phyloP scores from a whole-genome alignment of 805 yeast species.

The fission yeast (Schizosaccharomyces pombe) region DNA sequence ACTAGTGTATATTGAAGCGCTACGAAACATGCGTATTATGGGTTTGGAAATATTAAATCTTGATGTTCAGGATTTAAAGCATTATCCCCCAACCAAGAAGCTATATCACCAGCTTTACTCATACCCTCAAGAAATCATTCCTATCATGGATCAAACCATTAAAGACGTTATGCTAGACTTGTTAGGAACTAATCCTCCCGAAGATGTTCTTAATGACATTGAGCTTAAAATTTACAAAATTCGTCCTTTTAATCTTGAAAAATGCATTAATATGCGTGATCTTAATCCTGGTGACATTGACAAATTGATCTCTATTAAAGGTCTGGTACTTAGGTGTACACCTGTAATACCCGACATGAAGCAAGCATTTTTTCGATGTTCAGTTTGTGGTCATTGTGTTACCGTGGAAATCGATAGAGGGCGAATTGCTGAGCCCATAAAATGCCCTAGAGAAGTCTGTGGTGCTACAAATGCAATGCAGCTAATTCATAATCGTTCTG shows the following conservation, averaged over 20 bases:
- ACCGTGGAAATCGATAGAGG: constrained; percentile 89
- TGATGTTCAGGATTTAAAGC: constrained; percentile 57
- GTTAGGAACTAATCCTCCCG: constrained; percentile 21
- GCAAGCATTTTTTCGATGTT: constrained; percentile 85
- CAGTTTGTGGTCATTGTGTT: constrained; percentile 78
- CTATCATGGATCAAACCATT: constrained; percentile 90
- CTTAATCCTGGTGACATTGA: constrained; percentile 86
- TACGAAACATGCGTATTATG: constrained; percentile 49
- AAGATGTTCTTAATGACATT: constrained; percentile 9
- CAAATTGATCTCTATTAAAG: constrained; percentile 73
- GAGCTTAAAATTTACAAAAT: constrained; percentile 38
- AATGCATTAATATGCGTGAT: constrained; percentile 62
- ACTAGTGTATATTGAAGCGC: constrained; percentile 45
- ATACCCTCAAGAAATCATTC: constrained; percentile 90
- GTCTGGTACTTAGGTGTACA: constrained; percentile 68
- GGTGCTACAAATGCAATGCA: constrained; percentile 69
- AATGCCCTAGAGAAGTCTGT: constrained; percentile 79
- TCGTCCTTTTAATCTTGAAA: constrained; percentile 60
- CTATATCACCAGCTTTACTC: constrained; percentile 67
- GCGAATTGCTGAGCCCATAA: constrained; percentile 72
- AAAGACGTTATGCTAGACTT: constrained; percentile 70
- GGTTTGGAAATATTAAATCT: constrained; percentile 67
- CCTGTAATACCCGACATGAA: constrained; percentile 95
- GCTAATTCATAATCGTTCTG: constrained; percentile 71
- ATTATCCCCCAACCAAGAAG: constrained; percentile 52